Conservation (phyloP, 2,329 filamentous ascomycete species). For the Monilinia laxa region DNA sequence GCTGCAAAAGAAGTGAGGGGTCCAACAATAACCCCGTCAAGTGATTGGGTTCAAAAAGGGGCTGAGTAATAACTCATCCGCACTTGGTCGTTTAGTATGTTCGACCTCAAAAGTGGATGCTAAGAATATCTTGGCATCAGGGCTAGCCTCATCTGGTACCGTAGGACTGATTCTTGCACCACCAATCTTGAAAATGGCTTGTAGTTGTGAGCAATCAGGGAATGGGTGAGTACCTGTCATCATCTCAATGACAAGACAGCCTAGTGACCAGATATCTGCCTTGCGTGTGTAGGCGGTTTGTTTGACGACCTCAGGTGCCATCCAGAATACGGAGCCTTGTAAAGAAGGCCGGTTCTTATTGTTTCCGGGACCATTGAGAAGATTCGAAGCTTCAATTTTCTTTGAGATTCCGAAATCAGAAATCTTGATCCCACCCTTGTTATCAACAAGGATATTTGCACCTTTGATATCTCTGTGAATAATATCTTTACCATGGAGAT, state of each 20-base stretch:
- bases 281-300: constrained; percentile 98
- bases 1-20: constrained; percentile 4
- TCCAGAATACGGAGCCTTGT: constrained; percentile 98
- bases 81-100: constrained; percentile 85
- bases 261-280: constrained; percentile 97
- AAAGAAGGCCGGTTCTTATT: constrained; percentile 74
- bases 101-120: constrained; percentile 92
- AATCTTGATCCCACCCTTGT: constrained; percentile 98
- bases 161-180: constrained; percentile 83
- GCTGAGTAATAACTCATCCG: constrained; percentile 84
- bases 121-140: constrained; percentile 81
- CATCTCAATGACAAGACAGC: constrained; percentile 97
- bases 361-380: constrained; percentile 67
- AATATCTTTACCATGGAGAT: constrained; percentile 91
- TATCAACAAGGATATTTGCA: constrained; percentile 97
- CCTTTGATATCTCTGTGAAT: constrained; percentile 99
- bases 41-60: constrained; percentile 76
- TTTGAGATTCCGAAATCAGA: constrained; percentile 99
- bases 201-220: constrained; percentile 93
- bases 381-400: constrained; percentile 88
- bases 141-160: constrained; percentile 81
- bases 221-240: constrained; percentile 96
- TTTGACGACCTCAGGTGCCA: constrained; percentile 97
- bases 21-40: constrained; percentile 36
- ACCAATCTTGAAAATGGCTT: constrained; percentile 98